Percentiles rank a stretch among this genome's conserved stretches.
Evolutionary conservation across 1,139 yeast species (phyloP).

Genomic region (Arxiozyma bovina): DNA sequence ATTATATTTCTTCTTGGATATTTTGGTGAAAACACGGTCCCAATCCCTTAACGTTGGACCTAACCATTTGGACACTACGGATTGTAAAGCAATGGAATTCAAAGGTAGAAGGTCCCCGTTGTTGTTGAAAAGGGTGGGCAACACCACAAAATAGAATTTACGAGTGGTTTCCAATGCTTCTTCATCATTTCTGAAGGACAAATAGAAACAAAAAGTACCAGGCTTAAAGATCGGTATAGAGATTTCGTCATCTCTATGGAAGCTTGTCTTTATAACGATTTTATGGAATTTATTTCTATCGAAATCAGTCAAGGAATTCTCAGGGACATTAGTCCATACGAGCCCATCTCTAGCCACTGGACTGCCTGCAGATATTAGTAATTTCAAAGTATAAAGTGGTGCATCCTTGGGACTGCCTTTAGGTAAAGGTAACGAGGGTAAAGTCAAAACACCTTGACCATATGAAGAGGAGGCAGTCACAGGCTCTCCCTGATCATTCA

Average conservation of each 20-base stretch:
- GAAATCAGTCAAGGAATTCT: conserved; percentile 36
- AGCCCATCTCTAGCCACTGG: conserved; percentile 61
- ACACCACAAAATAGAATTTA: conserved; percentile 67
- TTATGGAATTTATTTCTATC: conserved; percentile 48
- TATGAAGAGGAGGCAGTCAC: conserved; percentile 31
- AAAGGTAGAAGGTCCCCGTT: conserved; percentile 54
- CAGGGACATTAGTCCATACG: conserved; percentile 70
- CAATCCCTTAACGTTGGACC: conserved; percentile 50
- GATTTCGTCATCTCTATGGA: conserved; percentile 53
- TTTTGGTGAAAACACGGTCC: conserved; percentile 53
- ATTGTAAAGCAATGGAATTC: conserved; percentile 75
- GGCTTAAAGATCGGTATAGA: conserved; percentile 59
- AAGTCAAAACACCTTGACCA: conserved; percentile 53
- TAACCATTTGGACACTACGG: conserved; percentile 87
- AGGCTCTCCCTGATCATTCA: conserved; percentile 52
- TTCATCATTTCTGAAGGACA: conserved; percentile 39
- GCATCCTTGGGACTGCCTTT: conserved; percentile 35
- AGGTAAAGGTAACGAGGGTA: conserved; percentile 51
- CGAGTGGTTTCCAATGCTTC: conserved; percentile 40
- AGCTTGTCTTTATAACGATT: conserved; percentile 40
- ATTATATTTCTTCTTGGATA: conserved; percentile 73
- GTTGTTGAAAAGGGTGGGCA: conserved; percentile 55
- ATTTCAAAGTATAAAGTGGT: conserved; percentile 46
- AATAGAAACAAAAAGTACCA: conserved; percentile 69
- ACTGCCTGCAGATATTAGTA: conserved; percentile 68